Percentiles rank a stretch among this genome's conserved stretches.
Conservation (phyloP, 305 asterid genomes). For the Lippia alba region DNA sequence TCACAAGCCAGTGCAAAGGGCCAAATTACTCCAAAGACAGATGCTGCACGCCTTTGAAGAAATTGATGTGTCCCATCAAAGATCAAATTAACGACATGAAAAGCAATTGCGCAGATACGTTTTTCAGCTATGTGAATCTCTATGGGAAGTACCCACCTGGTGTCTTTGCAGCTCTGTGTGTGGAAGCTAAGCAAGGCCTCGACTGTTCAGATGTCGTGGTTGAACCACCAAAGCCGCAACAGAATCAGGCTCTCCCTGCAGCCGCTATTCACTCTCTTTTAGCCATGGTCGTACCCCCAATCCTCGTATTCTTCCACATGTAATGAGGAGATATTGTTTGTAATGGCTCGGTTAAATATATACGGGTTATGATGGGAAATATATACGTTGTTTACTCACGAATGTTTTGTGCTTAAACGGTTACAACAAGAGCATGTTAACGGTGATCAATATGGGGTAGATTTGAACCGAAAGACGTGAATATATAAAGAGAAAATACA, state of each 20-base stretch:
- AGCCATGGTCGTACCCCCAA: constrained; percentile 20
- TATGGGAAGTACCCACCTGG: constrained; percentile 77
- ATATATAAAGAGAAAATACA: no score
- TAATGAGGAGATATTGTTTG: constrained; percentile 15
- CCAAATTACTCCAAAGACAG: constrained; percentile 61
- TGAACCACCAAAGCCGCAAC: constrained; percentile 13
- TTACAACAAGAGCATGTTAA: no score
- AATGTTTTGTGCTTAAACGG: no score
- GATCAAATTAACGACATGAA: constrained; percentile 49
- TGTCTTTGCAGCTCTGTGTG: constrained; percentile 63
- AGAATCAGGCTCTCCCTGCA: constrained; percentile 25
- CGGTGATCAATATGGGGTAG: no score
- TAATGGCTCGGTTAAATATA: no score
- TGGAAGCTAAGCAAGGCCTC: constrained; percentile 58
- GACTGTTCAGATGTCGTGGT: constrained; percentile 35
- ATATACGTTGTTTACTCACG: no score
- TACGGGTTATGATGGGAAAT: no score
- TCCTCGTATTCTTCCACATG: constrained; percentile 19
- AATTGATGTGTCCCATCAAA: constrained; percentile 51
- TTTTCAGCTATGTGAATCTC: constrained; percentile 58
- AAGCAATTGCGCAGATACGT: constrained; percentile 52
- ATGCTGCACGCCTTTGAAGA: constrained; percentile 70
- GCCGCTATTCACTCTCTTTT: constrained; percentile 3
- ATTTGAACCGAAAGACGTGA: no score
- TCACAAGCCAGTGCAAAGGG: constrained; percentile 90